Conservation (phyloP, 805 yeast genomes). For the Metschnikowia matae region DNA sequence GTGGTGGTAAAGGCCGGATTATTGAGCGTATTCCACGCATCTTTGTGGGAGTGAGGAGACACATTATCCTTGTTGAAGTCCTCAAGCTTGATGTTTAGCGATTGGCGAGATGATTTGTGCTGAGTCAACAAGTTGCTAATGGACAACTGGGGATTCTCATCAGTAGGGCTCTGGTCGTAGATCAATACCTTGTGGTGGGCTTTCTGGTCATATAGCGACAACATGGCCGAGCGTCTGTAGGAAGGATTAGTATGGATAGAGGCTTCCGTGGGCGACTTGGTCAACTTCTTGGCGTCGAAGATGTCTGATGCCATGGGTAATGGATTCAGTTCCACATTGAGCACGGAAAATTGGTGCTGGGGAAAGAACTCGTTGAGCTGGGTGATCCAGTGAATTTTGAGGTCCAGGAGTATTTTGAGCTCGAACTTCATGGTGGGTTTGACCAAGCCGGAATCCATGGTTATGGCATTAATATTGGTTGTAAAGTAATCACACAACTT, state of each 20-base stretch:
- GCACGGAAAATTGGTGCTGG: constrained; percentile 15
- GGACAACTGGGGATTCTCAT: constrained; percentile 38
- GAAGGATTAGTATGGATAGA: constrained; percentile 43
- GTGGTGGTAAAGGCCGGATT: background rate
- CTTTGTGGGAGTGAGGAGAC: constrained; percentile 7
- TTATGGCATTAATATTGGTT: constrained; percentile 41
- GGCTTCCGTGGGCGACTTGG: constrained; percentile 33
- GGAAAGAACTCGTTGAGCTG: constrained; percentile 32
- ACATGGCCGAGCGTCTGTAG: constrained; percentile 43
- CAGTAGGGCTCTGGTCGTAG: constrained; percentile 22
- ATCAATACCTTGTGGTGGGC: constrained; percentile 33
- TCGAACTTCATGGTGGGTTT: constrained; percentile 30
- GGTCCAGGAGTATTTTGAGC: constrained; percentile 33
- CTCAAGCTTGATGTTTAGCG: constrained; percentile 28
- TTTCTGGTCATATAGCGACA: constrained; percentile 39
- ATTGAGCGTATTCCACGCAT: background rate
- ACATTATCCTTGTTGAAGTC: constrained; percentile 14
- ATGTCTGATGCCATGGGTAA: constrained; percentile 29
- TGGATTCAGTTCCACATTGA: constrained; percentile 3
- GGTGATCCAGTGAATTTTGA: constrained; percentile 40
- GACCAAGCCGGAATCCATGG: constrained; percentile 28
- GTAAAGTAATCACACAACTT: constrained; percentile 43
- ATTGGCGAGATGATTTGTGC: constrained; percentile 34
- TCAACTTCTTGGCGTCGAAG: constrained; percentile 18
- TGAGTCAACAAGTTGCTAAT: constrained; percentile 35